phyloP scores from a whole-genome alignment of 2,329 filamentous ascomycete genomes.

The Trichoderma koningii region DNA sequence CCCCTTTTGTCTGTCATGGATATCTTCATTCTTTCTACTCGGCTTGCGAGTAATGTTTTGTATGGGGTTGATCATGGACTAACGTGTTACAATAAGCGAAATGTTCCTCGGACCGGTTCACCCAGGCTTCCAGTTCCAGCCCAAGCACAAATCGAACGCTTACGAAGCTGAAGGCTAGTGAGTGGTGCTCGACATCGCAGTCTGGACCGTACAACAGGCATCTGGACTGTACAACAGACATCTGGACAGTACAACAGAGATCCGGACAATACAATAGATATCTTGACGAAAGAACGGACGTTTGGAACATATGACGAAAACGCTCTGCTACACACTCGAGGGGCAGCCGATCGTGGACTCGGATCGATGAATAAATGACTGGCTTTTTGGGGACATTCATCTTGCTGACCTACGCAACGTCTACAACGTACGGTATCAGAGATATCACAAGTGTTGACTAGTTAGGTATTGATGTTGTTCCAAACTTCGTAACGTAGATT shows the following conservation, averaged over 20 bases:
- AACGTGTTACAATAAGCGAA: constrained; percentile 64
- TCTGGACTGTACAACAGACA: too few species aligned
- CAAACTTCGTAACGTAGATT: constrained; percentile 13
- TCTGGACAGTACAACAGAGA: too few species aligned
- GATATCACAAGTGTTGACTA: not conserved
- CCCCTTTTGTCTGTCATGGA: not conserved
- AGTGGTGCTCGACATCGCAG: not conserved
- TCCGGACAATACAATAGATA: too few species aligned
- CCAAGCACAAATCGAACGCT: constrained; percentile 94
- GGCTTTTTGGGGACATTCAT: too few species aligned
- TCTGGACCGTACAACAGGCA: not conserved
- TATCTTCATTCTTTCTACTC: not conserved
- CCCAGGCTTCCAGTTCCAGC: constrained; percentile 88
- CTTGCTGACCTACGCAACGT: not conserved
- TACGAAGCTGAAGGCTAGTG: constrained; percentile 74
- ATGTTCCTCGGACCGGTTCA: constrained; percentile 96
- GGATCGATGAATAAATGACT: not conserved
- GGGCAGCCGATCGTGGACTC: too few species aligned
- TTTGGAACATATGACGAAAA: too few species aligned
- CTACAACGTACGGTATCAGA: too few species aligned
- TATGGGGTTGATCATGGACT: not conserved
- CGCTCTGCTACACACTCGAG: too few species aligned
- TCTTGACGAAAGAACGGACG: too few species aligned
- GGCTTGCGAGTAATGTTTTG: not conserved
- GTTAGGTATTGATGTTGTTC: not conserved